Evolutionary conservation across 2,329 filamentous ascomycete genomes (phyloP), one percentile per base, ranked within the genome.

Genomic region (Dothideomycetes sp.): DNA sequence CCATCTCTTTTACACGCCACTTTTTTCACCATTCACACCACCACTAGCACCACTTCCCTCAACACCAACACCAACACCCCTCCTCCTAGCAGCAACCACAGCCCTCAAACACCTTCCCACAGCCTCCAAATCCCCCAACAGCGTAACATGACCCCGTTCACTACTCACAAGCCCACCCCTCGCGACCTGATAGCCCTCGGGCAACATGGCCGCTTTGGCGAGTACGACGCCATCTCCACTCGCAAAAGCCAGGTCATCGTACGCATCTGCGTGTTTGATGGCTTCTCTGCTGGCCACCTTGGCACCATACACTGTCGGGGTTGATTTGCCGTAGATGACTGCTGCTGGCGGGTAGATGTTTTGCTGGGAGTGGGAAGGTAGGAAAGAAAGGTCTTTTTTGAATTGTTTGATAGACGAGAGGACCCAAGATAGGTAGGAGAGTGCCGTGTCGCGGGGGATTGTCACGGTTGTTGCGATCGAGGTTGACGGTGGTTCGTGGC

Each of bases 161-260:
- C 81, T 87, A 50, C 77, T 80, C 10, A 94, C 76, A 13, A 85
- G 67, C 0, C 87, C 87, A 10, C 80, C 81, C 32, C 73, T 76
- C 1, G 80, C 84, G 24, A 83, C 68, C 34, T 74, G 70, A 57
- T 94, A 95, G 0, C 87, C 87, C 2, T 74, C 64, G 0, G 88
- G 88, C 30, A 93, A 62, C 84, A 93, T 89, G 0, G 87, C 83
- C 46, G 89, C 84, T 36, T 77, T 77, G 0, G 88, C 84, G 5
- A 95, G 71, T 41, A 89, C 86, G 0, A 96, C 88, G 0, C 88
- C 89, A 56, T 96, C 88, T 2, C 88, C 87, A 16, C 80, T 81
- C 1, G 83, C 82, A 63, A 95, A 95, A 0, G 85, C 75, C 2
- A 96, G 69, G 51, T 93, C 81, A 49, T 94, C 86, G 57, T 94